Conservation (phyloP, 352 stramenopile genomes). For the Ophiocytium majus region DNA sequence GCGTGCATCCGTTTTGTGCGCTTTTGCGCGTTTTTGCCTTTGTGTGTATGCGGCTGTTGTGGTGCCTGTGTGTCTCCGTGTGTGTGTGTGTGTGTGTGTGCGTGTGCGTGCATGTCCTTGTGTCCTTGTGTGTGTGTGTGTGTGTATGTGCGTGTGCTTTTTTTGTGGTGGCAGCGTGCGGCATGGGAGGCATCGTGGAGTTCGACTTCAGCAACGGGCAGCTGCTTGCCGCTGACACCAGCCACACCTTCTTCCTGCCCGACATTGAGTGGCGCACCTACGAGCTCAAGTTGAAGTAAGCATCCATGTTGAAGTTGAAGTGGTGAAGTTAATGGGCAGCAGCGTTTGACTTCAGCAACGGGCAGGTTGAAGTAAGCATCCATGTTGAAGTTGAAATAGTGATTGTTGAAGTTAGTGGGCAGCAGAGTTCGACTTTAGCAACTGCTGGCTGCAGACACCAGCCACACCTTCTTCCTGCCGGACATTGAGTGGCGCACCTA, state of each 20-base stretch:
- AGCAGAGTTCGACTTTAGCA: slow-evolving; percentile 37
- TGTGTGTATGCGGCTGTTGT: not conserved
- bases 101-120: not conserved
- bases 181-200: slow-evolving; percentile 16
- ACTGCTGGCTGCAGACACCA: no score
- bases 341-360: slow-evolving; percentile 32
- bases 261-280: slow-evolving; percentile 33
- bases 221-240: slow-evolving; percentile 26
- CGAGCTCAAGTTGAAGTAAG: slow-evolving; percentile 41
- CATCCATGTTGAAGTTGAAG: no score
- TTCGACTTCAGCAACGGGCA: slow-evolving; percentile 29
- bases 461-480: no score
- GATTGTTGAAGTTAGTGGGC: no score
- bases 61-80: not conserved
- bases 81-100: not conserved
- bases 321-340: no score
- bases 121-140: not conserved
- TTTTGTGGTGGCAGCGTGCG: slow-evolving; percentile 19
- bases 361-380: slow-evolving; percentile 12
- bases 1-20: not conserved
- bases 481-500: no score
- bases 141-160: no score
- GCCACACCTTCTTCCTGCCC: slow-evolving; percentile 45
- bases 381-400: no score
- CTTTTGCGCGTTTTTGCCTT: not conserved